Evolutionary conservation across 306 rosid species (phyloP), one percentile per base, ranked within the genome.

Genomic region (Castanospermum australe): DNA sequence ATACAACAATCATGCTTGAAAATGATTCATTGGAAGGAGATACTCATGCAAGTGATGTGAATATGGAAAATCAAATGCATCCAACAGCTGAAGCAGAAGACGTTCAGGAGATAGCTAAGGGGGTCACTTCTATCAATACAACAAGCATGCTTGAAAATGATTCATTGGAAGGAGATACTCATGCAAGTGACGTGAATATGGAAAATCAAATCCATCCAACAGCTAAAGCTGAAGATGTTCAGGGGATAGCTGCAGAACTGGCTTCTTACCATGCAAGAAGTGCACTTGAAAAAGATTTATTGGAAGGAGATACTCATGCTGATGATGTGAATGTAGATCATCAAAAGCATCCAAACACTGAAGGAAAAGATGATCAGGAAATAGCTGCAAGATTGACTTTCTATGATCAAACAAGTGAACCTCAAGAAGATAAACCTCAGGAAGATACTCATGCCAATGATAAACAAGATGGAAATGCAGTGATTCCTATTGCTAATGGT

Each of bases 1-100:
- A 42, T 36, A 74, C 77, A 67, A 35, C 60, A 61, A 79, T 67
- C 61, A 55, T 38, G 61, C 28, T 45, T 32, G 56, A 28, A 8
- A 50, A 62, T 20, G 67, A 79, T 69, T 55, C 70, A 47, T 60
- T 61, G 74, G 42, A 79, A 41, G 54, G 71, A 89, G 74, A 77
- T 50, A 41, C 62, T 52, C 57, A 5, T 65, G 86, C 21, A 54
- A 80, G 77, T 56, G 72, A 78, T n/a, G 60, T 33, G 7, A 45
- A 28, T 11, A 66, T 71, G 47, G 60, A 83, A 42, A 75, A 64
- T 39, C 80, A 79, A 65, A 75, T 56, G 50, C 83, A 32, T 41
- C 56, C 73, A 9, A 56, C 47, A 63, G 55, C 21, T 62, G 86
- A 69, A 63, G 71, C 45, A 28, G 81, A 78, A 73, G 67, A 21